phyloP scores from a whole-genome alignment of 2,329 filamentous ascomycete genomes.

The Fusarium robinianum region DNA sequence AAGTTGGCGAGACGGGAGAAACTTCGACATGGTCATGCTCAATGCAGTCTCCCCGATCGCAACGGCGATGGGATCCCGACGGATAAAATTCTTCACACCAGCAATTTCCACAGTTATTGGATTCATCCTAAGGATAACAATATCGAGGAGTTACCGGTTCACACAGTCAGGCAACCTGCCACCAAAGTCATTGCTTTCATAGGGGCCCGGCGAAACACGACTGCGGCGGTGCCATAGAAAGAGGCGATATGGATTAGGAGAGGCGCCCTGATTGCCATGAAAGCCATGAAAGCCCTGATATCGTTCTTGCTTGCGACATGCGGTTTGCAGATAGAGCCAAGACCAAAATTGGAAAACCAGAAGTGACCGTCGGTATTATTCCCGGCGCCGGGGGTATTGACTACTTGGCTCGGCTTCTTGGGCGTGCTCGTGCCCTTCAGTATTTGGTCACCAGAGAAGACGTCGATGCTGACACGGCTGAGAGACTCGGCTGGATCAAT shows the following conservation, averaged over 20 bases:
- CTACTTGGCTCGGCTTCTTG: too few species aligned
- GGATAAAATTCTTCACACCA: conserved; percentile 1
- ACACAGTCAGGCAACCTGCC: background rate
- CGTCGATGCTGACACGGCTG: background rate
- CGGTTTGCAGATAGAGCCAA: too few species aligned
- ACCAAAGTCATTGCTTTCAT: conserved; percentile 3
- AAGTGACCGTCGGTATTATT: too few species aligned
- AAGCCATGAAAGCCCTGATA: too few species aligned
- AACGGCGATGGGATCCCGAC: background rate
- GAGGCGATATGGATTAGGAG: too few species aligned
- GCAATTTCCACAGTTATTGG: conserved; percentile 3
- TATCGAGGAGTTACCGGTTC: background rate
- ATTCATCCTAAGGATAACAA: background rate
- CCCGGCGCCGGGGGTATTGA: too few species aligned
- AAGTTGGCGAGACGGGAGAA: background rate
- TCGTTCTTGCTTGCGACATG: too few species aligned
- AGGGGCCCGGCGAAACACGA: too few species aligned
- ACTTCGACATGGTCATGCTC: background rate
- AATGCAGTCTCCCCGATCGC: background rate
- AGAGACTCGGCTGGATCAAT: background rate
- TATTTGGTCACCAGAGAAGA: background rate
- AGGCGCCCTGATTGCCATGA: too few species aligned
- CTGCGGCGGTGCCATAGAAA: too few species aligned
- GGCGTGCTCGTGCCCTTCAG: too few species aligned
- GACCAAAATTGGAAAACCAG: too few species aligned